Evolutionary conservation across 352 stramenopile genomes (phyloP), one percentile per base, ranked within the genome.

Genomic region (Thalassiosira livingstoniorum): DNA sequence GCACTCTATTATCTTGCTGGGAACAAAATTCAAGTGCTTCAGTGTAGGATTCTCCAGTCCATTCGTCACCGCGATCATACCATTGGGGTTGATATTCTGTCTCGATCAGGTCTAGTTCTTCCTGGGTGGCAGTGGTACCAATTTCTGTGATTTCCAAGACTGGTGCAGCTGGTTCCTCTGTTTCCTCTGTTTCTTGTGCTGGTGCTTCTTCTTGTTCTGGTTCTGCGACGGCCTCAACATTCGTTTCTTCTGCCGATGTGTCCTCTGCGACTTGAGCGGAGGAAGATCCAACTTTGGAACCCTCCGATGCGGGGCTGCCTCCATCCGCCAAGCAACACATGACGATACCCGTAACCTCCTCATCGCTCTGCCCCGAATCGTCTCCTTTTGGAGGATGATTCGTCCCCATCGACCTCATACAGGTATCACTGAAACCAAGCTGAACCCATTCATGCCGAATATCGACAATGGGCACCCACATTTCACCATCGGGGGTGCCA

Each of bases 1-100:
- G 69, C 0, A 84, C 37, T 29, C 70, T 18, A 2, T 54, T 67
- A 15, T 80, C 31, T 2, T 72, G 32, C 21, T 39, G 25, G 29
- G 61, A 53, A 60, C 77, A 84, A 39, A 84, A 84, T 55, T 79
- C 23, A 15, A 84, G 3, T 21, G 61, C 60, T 47, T 78, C 70
- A 15, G 76, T 35, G 47, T 84, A 84, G 7, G 55, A 51, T 37
- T 39, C 29, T 15, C 72, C 72, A 15, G 0, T 32, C 72, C 72
- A 80, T 31, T 18, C 45, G 27, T 34, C 43, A 21, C 0, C 23
- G 2, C 61, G 63, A 64, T 73, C 37, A 23, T 34, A 80, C 23
- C 34, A 57, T 7, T 60, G 3, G 4, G 71, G 71, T 62, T 80
- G 13, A 11, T 67, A 58, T 31, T 32, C 2, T 53, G 53, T 43